Base-by-base conservation (phyloP, 352 stramenopile species). In the Phytophthora tubulina region DNA sequence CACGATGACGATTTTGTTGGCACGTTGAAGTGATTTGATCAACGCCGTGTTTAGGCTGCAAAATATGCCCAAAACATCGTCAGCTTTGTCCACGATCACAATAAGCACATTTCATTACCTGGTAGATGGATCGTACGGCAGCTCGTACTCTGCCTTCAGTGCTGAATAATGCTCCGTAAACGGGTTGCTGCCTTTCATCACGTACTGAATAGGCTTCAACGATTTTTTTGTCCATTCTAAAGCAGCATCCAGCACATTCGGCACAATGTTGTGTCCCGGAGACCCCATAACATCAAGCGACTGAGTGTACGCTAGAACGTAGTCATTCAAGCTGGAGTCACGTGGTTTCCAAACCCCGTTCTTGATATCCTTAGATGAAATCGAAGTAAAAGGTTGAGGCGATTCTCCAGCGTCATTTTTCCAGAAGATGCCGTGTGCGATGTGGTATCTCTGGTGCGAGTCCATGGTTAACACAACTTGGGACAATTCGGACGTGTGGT, bases 141-240 rank as follows among this genome's bases (percentile, higher is more conserved):
- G 73, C 51, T 91, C 86, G n/a, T 98, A 96, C 51, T 99, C 97
- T 4, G 96, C 96, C 31, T 81, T 75, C 6, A 99, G 57, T 6
- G 88, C 92, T 11, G 91, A 98, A 82, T 99, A 99, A 68, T 98
- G 96, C 75, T 99, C 97, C 2, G 96, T 99, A 61, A 97, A 91
- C 31, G 89, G 85, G 75, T 98, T 98, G 67, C 86, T 86, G 21
- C 96, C 97, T 73, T 99, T 99, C 38, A 91, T 75, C 1, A 98
- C 84, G 65, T 91, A 98, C 56, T 89, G 85, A 51, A 96, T 90
- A 32, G 73, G 71, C 65, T 82, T 80, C 2, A 76, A 61, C 21
- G 74, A 82, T 39, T 76, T 46, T 67, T 84, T 85, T 15, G 80
- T 84, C 94, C 95, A 98, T 30, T 88, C 73, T 9, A 96, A 64